These are phyloP conservation scores for Vitis labrusca DNA, from an alignment of 164 flowering plant species.

Conservation along the genomic window DNA sequence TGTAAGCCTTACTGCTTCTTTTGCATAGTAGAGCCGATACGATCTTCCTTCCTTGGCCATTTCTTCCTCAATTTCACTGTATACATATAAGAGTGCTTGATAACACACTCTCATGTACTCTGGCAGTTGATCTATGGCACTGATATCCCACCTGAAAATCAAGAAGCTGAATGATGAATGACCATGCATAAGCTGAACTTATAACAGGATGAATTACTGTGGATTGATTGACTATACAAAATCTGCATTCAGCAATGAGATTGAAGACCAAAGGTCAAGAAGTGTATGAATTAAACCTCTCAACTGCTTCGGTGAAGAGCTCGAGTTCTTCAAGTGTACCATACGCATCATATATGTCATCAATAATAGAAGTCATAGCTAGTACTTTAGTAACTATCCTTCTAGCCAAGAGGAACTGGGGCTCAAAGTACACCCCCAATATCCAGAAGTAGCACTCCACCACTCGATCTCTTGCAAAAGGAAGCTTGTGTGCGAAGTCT, in stretches of 20 bases:
- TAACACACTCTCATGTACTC: conserved; percentile 39
- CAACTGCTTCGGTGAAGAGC: conserved; percentile 23
- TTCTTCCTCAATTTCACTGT: conserved; percentile 26
- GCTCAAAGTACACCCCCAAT: conserved; percentile 28
- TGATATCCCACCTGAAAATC: conserved; percentile 40
- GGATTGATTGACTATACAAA: no score
- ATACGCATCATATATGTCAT: conserved; percentile 27
- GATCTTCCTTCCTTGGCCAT: conserved; percentile 27
- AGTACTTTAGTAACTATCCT: conserved; percentile 13
- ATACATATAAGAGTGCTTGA: not conserved
- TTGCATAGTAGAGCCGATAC: conserved; percentile 19
- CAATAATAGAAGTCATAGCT: conserved; percentile 17
- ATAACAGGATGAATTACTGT: no score
- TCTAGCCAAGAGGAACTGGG: conserved; percentile 26
- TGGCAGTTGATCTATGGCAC: conserved; percentile 30
- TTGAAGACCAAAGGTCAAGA: no score
- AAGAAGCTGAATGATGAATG: no score
- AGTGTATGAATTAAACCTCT: conserved; percentile 17
- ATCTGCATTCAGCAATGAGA: no score
- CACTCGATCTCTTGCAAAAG: conserved; percentile 38
- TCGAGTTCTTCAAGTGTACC: conserved; percentile 26
- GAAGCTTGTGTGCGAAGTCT: conserved; percentile 24
- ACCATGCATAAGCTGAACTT: no score
- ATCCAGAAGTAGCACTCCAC: conserved; percentile 46
- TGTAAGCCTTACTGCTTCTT: conserved; percentile 28